Evolutionary conservation across 495 filamentous ascomycete genomes (phyloP).

Genomic region (Letharia lupina): DNA sequence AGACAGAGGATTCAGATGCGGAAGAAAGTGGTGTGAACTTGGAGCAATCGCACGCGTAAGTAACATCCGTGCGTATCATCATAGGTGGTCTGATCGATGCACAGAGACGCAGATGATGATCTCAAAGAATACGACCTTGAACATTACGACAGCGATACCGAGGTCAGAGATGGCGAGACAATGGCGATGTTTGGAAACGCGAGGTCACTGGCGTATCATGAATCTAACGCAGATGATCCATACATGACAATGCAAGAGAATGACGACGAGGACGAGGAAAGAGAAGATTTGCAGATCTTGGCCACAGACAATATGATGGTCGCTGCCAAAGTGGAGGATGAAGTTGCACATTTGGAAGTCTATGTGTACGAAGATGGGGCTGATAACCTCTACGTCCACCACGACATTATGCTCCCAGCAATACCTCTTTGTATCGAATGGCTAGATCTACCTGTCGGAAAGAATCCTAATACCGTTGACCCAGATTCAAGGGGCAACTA

Average conservation of each 20-base stretch:
- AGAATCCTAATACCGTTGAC: slow-evolving; percentile 34
- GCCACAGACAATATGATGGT: slow-evolving; percentile 86
- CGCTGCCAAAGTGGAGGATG: slow-evolving; percentile 89
- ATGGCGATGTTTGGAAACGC: slow-evolving; percentile 94
- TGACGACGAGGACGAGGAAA: slow-evolving; percentile 74
- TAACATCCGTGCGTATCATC: background rate
- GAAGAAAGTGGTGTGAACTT: slow-evolving; percentile 15
- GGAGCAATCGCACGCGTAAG: slow-evolving; percentile 15
- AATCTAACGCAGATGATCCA: slow-evolving; percentile 85
- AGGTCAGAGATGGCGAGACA: slow-evolving; percentile 54
- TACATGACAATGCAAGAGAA: slow-evolving; percentile 80
- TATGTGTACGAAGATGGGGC: slow-evolving; percentile 93
- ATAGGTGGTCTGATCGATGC: slow-evolving; percentile 22
- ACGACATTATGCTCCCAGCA: slow-evolving; percentile 98
- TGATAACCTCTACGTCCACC: slow-evolving; percentile 97
- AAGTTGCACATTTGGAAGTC: slow-evolving; percentile 90
- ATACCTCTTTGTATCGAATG: slow-evolving; percentile 94
- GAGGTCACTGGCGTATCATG: slow-evolving; percentile 85
- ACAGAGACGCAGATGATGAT: slow-evolving; percentile 64
- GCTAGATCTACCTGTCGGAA: slow-evolving; percentile 80
- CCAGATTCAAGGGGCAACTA: slow-evolving; percentile 63
- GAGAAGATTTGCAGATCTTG: slow-evolving; percentile 89
- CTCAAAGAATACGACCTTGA: slow-evolving; percentile 93
- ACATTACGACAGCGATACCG: slow-evolving; percentile 80
- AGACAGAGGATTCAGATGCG: slow-evolving; percentile 16